Evolutionary conservation across 2,329 filamentous ascomycete species (phyloP).

Genomic region (Colletotrichum ledebouriae): DNA sequence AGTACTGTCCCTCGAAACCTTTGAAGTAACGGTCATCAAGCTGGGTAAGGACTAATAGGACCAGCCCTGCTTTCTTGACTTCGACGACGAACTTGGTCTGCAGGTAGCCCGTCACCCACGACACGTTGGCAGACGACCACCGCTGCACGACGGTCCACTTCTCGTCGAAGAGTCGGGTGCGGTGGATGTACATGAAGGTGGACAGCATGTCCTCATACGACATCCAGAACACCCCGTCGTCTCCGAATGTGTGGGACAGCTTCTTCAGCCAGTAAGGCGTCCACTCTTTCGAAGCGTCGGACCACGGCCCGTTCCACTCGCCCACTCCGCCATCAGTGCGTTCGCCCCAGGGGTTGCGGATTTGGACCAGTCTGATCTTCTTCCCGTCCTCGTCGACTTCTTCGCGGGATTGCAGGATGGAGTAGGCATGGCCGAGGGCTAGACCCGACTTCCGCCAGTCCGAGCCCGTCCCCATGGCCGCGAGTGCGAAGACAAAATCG

Average conservation of each 20-base stretch:
- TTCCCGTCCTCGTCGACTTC: conserved; percentile 57
- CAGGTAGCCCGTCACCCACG: conserved; percentile 61
- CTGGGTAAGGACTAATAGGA: conserved; percentile 60
- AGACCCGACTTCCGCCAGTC: conserved; percentile 55
- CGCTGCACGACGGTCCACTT: conserved; percentile 60
- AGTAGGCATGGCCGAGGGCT: conserved; percentile 63
- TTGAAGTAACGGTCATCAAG: conserved; percentile 62
- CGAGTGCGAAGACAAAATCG: conserved; percentile 72
- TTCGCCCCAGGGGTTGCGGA: conserved; percentile 78
- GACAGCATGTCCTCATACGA: conserved; percentile 70
- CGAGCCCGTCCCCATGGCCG: conserved; percentile 50
- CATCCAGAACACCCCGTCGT: conserved; percentile 78
- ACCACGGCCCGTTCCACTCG: conserved; percentile 82
- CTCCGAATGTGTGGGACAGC: conserved; percentile 80
- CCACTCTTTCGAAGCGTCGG: conserved; percentile 86
- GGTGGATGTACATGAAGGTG: conserved; percentile 70
- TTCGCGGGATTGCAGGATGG: conserved; percentile 62
- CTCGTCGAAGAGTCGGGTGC: conserved; percentile 68
- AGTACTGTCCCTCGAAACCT: conserved; percentile 60
- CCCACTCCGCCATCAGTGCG: conserved; percentile 55
- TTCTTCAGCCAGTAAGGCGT: conserved; percentile 82
- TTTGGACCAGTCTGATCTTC: conserved; percentile 57
- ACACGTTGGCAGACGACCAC: conserved; percentile 59
- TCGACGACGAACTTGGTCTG: conserved; percentile 60
- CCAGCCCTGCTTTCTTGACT: conserved; percentile 56